phyloP scores from a whole-genome alignment of 1,284 basidiomycete genomes.

The Microbotryum lychnidis-dioicae region DNA sequence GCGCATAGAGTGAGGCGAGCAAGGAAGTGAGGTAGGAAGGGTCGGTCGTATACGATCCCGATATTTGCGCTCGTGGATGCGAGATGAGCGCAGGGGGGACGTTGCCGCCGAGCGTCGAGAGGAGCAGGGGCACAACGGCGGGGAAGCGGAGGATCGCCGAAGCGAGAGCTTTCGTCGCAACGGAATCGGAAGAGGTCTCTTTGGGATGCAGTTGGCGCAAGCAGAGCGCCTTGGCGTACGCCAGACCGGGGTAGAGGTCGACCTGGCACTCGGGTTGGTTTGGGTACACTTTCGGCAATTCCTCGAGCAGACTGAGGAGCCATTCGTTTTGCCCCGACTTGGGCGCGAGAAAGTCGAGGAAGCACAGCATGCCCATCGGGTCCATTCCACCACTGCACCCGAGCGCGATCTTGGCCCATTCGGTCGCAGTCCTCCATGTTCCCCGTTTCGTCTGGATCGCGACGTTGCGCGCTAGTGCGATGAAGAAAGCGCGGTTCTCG shows the following conservation, averaged over 20 bases:
- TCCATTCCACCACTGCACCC: constrained; percentile 19
- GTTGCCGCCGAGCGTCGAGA: constrained; percentile 68
- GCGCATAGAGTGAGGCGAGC: constrained; percentile 74
- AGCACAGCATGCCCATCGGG: constrained; percentile 42
- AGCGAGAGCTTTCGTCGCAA: constrained; percentile 57
- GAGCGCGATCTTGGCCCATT: constrained; percentile 60
- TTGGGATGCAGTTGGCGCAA: constrained; percentile 51
- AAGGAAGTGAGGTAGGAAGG: constrained; percentile 46
- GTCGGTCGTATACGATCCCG: constrained; percentile 27
- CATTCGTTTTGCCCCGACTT: constrained; percentile 71
- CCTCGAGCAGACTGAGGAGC: constrained; percentile 58
- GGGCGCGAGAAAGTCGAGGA: constrained; percentile 62
- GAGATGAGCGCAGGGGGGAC: constrained; percentile 55
- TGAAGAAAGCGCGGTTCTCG: constrained; percentile 76
- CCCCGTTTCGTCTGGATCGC: constrained; percentile 62
- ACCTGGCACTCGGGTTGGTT: constrained; percentile 45
- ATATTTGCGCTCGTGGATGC: constrained; percentile 41
- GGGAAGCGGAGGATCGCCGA: constrained; percentile 71
- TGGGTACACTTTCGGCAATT: constrained; percentile 17
- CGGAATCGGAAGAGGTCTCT: constrained; percentile 49
- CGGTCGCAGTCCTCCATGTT: constrained; percentile 76
- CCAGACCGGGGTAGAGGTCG: constrained; percentile 65
- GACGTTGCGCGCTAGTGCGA: constrained; percentile 41
- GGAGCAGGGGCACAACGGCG: constrained; percentile 64
- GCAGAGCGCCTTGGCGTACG: constrained; percentile 65